Evolutionary conservation across 768 basidiomycete species (phyloP).

Genomic region (Chalciporus piperatus): DNA sequence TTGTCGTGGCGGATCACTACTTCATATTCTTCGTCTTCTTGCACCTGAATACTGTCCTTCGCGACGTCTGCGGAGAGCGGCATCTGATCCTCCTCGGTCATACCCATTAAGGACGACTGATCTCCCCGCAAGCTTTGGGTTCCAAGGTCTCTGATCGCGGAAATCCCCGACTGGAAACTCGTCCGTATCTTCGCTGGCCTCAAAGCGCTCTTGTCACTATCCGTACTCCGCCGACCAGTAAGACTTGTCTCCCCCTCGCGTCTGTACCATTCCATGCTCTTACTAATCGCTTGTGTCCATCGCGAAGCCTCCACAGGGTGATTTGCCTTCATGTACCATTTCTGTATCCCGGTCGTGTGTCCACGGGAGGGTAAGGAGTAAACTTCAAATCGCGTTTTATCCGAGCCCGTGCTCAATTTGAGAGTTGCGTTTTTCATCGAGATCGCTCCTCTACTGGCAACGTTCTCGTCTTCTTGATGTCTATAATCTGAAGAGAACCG

Average conservation of each 20-base stretch:
- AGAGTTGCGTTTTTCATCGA: constrained; percentile 78
- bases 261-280: constrained; percentile 70
- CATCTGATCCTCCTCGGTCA: constrained; percentile 17
- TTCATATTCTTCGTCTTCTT: constrained; percentile 27
- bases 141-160: constrained; percentile 22
- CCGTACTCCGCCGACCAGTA: constrained; percentile 39
- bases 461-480: constrained; percentile 84
- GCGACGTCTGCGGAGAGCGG: constrained; percentile 2
- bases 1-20: constrained; percentile 41
- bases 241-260: constrained; percentile 35
- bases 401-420: constrained; percentile 46
- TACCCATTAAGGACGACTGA: constrained; percentile 23
- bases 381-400: constrained; percentile 81
- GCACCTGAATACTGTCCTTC: constrained; percentile 25
- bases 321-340: constrained; percentile 82
- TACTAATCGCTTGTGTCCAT: constrained; percentile 76
- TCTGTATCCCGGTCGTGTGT: constrained; percentile 48
- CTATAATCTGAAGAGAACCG: constrained; percentile 56
- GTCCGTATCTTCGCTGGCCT: constrained; percentile 29
- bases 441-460: constrained; percentile 85
- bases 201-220: constrained; percentile 45
- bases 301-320: constrained; percentile 88
- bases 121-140: constrained; percentile 24
- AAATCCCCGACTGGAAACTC: constrained; percentile 31
- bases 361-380: constrained; percentile 55